These are phyloP conservation scores for Ogataea allantospora DNA, from an alignment of 805 yeast genomes.

Conservation along the genomic window DNA sequence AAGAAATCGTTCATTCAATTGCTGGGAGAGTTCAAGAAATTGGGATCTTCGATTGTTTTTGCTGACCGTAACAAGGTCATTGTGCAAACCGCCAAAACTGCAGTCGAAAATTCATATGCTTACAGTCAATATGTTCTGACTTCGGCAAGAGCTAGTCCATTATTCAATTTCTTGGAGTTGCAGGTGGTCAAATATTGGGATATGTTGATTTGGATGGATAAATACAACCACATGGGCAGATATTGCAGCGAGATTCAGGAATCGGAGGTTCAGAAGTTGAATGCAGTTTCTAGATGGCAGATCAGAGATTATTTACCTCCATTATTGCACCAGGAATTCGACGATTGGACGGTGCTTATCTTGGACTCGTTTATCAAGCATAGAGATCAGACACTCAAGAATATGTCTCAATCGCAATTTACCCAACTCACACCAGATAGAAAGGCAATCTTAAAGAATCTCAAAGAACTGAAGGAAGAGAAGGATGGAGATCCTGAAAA, in stretches of 20 bases:
- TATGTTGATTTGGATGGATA: conserved; percentile 91
- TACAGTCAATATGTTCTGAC: conserved; percentile 81
- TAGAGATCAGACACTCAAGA: conserved; percentile 40
- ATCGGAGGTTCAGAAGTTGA: conserved; percentile 42
- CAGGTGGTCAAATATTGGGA: conserved; percentile 84
- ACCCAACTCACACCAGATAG: conserved; percentile 53
- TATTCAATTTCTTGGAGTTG: conserved; percentile 80
- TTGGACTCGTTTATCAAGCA: conserved; percentile 64
- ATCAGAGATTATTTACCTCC: conserved; percentile 70
- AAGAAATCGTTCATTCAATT: conserved; percentile 79
- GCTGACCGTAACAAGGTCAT: conserved; percentile 77
- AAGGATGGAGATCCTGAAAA: conserved; percentile 9
- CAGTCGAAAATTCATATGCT: conserved; percentile 86
- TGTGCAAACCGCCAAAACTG: conserved; percentile 67
- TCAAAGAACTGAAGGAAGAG: conserved; percentile 41
- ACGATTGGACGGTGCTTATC: conserved; percentile 79
- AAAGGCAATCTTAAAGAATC: conserved; percentile 63
- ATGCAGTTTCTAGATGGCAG: conserved; percentile 72
- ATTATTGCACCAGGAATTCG: conserved; percentile 77
- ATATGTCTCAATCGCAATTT: conserved; percentile 21
- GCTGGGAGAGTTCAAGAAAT: conserved; percentile 69
- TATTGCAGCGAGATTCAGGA: conserved; percentile 46
- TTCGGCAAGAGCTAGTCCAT: conserved; percentile 73
- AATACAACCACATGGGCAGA: conserved; percentile 80
- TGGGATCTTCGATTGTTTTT: conserved; percentile 78